These are phyloP conservation scores for grape (Vitis vinifera) DNA, from an alignment of 164 flowering plant species.

Conservation along the genomic window DNA sequence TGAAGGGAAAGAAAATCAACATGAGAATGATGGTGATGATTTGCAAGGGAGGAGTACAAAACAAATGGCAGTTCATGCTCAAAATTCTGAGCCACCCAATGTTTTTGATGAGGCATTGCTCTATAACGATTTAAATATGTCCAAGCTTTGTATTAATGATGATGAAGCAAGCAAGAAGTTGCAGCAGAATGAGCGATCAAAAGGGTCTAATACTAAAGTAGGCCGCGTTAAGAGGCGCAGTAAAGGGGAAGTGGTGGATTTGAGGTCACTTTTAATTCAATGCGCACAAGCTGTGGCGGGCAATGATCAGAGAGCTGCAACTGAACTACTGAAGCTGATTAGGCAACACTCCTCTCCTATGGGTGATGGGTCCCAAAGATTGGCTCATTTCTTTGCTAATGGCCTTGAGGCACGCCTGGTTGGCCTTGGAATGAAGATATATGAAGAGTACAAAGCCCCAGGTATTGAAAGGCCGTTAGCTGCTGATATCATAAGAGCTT, in stretches of 20 bases:
- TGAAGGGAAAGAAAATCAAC: slow-evolving; percentile 20
- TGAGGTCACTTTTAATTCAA: slow-evolving; percentile 20
- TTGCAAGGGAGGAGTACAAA: slow-evolving; percentile 24
- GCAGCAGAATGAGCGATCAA: slow-evolving; percentile 1
- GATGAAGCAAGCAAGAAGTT: background rate
- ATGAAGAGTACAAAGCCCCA: background rate
- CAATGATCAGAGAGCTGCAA: slow-evolving; percentile 27
- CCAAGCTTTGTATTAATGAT: no score
- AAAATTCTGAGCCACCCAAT: slow-evolving; percentile 12
- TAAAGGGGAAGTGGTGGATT: slow-evolving; percentile 21
- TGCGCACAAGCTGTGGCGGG: slow-evolving; percentile 35
- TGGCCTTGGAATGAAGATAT: slow-evolving; percentile 10
- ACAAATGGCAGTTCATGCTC: slow-evolving; percentile 20
- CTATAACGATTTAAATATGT: background rate
- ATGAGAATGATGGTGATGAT: slow-evolving; percentile 10
- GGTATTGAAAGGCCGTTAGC: slow-evolving; percentile 14
- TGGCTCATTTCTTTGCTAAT: slow-evolving; percentile 33
- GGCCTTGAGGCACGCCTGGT: slow-evolving; percentile 31
- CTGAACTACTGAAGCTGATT: slow-evolving; percentile 25
- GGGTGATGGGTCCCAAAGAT: slow-evolving; percentile 27
- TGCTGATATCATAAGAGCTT: slow-evolving; percentile 29
- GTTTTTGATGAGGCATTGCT: slow-evolving; percentile 30
- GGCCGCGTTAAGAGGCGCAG: slow-evolving; percentile 1
- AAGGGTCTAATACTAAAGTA: slow-evolving; percentile 6
- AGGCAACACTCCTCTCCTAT: slow-evolving; percentile 23